These are phyloP conservation scores for Xylaria bambusicola DNA, from an alignment of 495 filamentous ascomycete species.

Conservation along the genomic window DNA sequence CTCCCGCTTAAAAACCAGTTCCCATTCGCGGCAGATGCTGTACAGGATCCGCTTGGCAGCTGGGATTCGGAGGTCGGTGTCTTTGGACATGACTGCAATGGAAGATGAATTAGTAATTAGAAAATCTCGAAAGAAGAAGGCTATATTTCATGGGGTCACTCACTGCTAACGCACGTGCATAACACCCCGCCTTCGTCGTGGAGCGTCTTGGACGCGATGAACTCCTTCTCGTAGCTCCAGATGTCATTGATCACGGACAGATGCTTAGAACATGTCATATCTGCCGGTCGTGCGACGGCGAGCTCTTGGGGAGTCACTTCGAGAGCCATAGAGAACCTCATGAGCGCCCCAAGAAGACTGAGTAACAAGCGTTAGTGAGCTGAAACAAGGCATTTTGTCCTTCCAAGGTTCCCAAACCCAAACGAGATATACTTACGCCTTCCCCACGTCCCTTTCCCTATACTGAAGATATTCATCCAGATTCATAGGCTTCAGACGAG, in stretches of 20 bases:
- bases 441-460: slow-evolving; percentile 36
- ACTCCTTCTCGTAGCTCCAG: slow-evolving; percentile 44
- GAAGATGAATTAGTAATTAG: not conserved
- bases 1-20: slow-evolving; percentile 24
- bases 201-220: slow-evolving; percentile 17
- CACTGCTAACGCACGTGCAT: slow-evolving; percentile 28
- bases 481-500: slow-evolving; percentile 19
- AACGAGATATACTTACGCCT: slow-evolving; percentile 27
- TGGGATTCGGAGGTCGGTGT: slow-evolving; percentile 20
- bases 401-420: too few species aligned
- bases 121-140: not conserved
- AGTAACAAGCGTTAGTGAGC: not conserved
- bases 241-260: slow-evolving; percentile 47
- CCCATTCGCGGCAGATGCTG: slow-evolving; percentile 37
- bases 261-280: slow-evolving; percentile 38
- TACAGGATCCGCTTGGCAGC: slow-evolving; percentile 38
- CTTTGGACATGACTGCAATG: slow-evolving; percentile 14
- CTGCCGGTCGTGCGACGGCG: slow-evolving; percentile 20
- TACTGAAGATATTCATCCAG: slow-evolving; percentile 37
- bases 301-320: slow-evolving; percentile 26
- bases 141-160: not conserved
- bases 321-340: slow-evolving; percentile 44
- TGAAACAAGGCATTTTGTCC: not conserved
- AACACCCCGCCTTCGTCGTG: slow-evolving; percentile 36
- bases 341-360: slow-evolving; percentile 40